Conservation (phyloP, 2,329 filamentous ascomycete genomes). For the Penicillium decumbens region DNA sequence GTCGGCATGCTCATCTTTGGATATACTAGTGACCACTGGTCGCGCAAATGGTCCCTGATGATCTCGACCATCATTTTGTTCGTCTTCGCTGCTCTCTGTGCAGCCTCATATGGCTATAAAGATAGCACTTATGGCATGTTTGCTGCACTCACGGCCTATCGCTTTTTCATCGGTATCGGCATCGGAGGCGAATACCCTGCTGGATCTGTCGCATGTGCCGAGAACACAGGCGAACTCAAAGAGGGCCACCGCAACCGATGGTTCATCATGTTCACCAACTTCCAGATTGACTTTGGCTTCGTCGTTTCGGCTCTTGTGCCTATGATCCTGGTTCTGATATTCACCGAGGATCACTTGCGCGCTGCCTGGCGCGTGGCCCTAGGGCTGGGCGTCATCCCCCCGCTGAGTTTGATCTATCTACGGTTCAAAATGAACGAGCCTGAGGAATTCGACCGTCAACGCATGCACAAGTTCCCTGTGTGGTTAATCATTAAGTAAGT, state of each 20-base stretch:
- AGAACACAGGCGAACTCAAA: slow-evolving; percentile 78
- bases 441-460: slow-evolving; percentile 67
- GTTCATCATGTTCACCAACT: slow-evolving; percentile 88
- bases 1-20: slow-evolving; percentile 78
- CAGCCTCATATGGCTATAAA: slow-evolving; percentile 70
- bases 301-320: slow-evolving; percentile 76
- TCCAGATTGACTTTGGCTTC: slow-evolving; percentile 81
- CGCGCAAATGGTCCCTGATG: slow-evolving; percentile 74
- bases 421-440: slow-evolving; percentile 72
- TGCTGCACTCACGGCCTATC: slow-evolving; percentile 72
- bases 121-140: slow-evolving; percentile 68
- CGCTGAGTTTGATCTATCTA: slow-evolving; percentile 64
- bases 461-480: slow-evolving; percentile 59
- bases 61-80: slow-evolving; percentile 78
- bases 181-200: slow-evolving; percentile 59
- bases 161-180: slow-evolving; percentile 77
- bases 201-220: slow-evolving; percentile 76
- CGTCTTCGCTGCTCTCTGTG: slow-evolving; percentile 73
- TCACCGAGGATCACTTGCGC: slow-evolving; percentile 59
- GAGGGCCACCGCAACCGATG: slow-evolving; percentile 76
- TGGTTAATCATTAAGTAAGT: slow-evolving; percentile 48
- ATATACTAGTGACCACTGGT: slow-evolving; percentile 76
- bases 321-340: slow-evolving; percentile 58
- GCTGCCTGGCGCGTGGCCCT: slow-evolving; percentile 79
- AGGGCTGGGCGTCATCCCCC: slow-evolving; percentile 74